phyloP scores from a whole-genome alignment of 2,329 filamentous ascomycete genomes.

The Sphaerulina vaccinii region DNA sequence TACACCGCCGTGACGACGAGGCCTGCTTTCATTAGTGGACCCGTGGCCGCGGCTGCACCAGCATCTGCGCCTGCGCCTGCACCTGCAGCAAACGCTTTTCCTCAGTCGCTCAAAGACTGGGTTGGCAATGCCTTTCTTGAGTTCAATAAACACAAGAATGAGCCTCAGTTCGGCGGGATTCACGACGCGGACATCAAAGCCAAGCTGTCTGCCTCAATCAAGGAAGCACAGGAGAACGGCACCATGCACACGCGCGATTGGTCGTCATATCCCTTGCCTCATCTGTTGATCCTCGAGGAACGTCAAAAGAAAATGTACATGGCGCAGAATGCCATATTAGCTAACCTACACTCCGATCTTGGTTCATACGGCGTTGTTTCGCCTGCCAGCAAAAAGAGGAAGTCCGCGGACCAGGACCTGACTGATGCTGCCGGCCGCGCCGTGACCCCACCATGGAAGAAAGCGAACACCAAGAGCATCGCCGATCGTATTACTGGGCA shows the following conservation, averaged over 20 bases:
- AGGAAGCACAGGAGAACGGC: constrained; percentile 69
- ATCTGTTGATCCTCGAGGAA: constrained; percentile 75
- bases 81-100: constrained; percentile 59
- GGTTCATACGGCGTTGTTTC: constrained; percentile 19
- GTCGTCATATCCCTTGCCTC: constrained; percentile 78
- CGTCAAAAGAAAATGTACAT: constrained; percentile 47
- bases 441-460: constrained; percentile 69
- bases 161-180: constrained; percentile 42
- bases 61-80: constrained; percentile 4
- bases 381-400: constrained; percentile 68
- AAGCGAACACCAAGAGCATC: constrained; percentile 60
- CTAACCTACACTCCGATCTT: constrained; percentile 29
- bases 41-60: constrained; percentile 12
- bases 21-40: constrained; percentile 38
- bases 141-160: constrained; percentile 54
- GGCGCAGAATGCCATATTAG: constrained; percentile 26
- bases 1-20: constrained; percentile 50
- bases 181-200: constrained; percentile 69
- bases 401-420: constrained; percentile 66
- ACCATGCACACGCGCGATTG: constrained; percentile 75
- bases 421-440: constrained; percentile 51
- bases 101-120: constrained; percentile 78
- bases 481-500: constrained; percentile 73
- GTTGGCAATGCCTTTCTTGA: constrained; percentile 81
- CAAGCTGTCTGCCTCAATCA: constrained; percentile 84